These are phyloP conservation scores for Ustilago cynodontis DNA, from an alignment of 1,284 basidiomycete species.

Conservation along the genomic window DNA sequence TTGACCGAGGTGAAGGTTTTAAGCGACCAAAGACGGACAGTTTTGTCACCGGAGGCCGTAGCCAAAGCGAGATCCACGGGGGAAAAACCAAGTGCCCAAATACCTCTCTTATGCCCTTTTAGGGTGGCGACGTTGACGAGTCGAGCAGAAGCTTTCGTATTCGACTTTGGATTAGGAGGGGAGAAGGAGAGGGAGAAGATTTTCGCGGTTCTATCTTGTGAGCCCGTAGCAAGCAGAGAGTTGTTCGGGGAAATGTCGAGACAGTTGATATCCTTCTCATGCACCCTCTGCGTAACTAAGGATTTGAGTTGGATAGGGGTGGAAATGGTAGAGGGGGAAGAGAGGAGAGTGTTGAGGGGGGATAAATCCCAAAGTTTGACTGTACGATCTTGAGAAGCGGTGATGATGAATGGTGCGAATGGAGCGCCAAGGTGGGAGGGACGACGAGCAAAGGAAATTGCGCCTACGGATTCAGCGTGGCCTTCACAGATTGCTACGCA, in stretches of 20 bases:
- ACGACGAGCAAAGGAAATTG: constrained; percentile 77
- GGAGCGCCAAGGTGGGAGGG: constrained; percentile 17
- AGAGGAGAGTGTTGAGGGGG: constrained; percentile 33
- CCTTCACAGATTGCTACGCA: constrained; percentile 92
- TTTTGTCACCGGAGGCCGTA: constrained; percentile 94
- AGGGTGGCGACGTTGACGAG: constrained; percentile 86
- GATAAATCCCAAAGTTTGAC: constrained; percentile 94
- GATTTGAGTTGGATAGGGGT: constrained; percentile 75
- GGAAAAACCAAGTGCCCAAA: constrained; percentile 93
- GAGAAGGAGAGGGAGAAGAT: constrained; percentile 82
- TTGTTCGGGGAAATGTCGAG: constrained; percentile 94
- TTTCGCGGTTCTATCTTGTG: constrained; percentile 95
- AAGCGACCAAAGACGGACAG: constrained; percentile 91
- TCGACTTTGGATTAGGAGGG: constrained; percentile 66
- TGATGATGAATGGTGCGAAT: constrained; percentile 75
- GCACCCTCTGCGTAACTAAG: constrained; percentile 88
- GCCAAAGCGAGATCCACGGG: constrained; percentile 85
- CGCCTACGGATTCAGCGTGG: constrained; percentile 93
- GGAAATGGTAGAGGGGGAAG: constrained; percentile 2
- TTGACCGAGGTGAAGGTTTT: constrained; percentile 72
- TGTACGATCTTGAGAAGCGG: constrained; percentile 94
- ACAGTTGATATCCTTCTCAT: constrained; percentile 99
- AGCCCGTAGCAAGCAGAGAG: constrained; percentile 87
- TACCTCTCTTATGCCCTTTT: constrained; percentile 94
- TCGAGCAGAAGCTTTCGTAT: constrained; percentile 29